Conservation (phyloP, 495 filamentous ascomycete species). For the Tricharina praecox region DNA sequence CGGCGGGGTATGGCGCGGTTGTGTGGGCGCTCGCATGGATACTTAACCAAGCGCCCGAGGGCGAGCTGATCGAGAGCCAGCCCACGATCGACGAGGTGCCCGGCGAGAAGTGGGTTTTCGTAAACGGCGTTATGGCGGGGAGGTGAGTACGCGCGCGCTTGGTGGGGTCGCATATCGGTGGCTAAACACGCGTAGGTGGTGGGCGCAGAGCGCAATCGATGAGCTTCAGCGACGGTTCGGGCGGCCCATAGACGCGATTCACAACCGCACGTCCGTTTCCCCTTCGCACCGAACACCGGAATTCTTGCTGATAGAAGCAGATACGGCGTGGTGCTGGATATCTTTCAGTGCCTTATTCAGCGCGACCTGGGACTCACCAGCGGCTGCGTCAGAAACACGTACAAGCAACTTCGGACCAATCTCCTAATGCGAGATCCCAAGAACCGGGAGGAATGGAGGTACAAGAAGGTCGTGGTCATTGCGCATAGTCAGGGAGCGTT, state of each 20-base stretch:
- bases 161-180: no score
- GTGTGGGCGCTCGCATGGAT: conserved; percentile 1
- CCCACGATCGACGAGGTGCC: background rate
- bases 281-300: background rate
- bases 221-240: conserved; percentile 58
- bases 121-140: conserved; percentile 40
- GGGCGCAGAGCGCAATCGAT: conserved; percentile 41
- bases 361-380: conserved; percentile 60
- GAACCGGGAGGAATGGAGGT: conserved; percentile 26
- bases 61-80: background rate
- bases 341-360: conserved; percentile 62
- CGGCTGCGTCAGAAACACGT: conserved; percentile 43
- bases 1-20: background rate
- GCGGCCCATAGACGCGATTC: conserved; percentile 56
- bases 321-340: conserved; percentile 55
- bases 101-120: conserved; percentile 56
- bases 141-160: no score
- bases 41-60: background rate
- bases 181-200: conserved; percentile 5
- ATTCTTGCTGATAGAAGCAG: background rate
- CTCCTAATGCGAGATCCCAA: conserved; percentile 22
- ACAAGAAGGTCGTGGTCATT: conserved; percentile 59
- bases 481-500: conserved; percentile 73
- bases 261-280: conserved; percentile 44
- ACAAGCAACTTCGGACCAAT: conserved; percentile 38